phyloP scores from a whole-genome alignment of 768 basidiomycete species.

The Naganishia vaughanmartiniae region DNA sequence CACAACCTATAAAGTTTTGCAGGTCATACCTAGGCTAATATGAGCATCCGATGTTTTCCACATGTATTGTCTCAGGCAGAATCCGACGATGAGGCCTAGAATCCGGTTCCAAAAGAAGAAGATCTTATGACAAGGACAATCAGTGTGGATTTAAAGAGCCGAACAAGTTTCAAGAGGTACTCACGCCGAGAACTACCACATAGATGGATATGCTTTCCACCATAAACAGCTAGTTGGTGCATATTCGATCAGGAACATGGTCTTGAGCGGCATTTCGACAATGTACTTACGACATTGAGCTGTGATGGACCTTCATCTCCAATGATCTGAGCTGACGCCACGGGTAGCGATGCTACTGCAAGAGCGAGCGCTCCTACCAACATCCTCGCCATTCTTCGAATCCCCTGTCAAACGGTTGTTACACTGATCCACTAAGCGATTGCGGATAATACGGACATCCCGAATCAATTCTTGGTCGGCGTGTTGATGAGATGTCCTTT shows the following conservation, averaged over 20 bases:
- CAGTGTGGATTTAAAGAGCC: neutral
- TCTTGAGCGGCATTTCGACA: neutral
- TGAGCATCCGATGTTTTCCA: conserved; percentile 79
- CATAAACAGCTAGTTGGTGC: conserved; percentile 26
- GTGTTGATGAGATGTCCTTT: too few species aligned
- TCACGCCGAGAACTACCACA: conserved; percentile 32
- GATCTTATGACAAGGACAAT: conserved; percentile 21
- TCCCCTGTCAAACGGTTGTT: neutral
- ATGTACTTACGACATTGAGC: conserved; percentile 26
- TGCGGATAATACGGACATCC: neutral
- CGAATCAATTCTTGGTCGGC: neutral
- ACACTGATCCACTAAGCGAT: neutral
- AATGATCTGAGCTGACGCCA: conserved; percentile 23
- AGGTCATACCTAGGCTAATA: conserved; percentile 57
- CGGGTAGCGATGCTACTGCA: neutral
- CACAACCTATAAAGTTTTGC: neutral
- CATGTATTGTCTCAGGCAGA: conserved; percentile 65
- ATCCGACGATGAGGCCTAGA: conserved; percentile 66
- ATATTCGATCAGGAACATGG: neutral
- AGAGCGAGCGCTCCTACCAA: neutral
- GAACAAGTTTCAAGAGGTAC: neutral
- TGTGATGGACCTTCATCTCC: conserved; percentile 21
- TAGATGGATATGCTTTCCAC: conserved; percentile 32
- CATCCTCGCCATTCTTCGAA: neutral
- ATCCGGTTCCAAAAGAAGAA: conserved; percentile 89